These are phyloP conservation scores for Ajuga reptans DNA, from an alignment of 305 asterid species.

Conservation along the genomic window DNA sequence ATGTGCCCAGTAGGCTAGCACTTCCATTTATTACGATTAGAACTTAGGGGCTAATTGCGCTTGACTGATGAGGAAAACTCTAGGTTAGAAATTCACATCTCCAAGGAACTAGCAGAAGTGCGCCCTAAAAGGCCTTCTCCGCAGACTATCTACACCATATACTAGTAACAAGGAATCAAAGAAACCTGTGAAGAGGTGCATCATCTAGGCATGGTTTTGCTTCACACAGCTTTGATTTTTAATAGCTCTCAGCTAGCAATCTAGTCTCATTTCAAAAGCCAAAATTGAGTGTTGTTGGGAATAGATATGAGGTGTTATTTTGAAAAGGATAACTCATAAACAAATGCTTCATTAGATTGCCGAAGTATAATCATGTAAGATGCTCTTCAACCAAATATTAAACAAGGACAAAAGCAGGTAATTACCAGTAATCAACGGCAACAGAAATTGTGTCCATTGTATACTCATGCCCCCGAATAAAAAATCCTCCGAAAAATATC, in stretches of 20 bases:
- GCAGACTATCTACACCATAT: neutral
- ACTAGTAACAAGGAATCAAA: neutral
- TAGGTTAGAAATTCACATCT: too few relatives aligned
- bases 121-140: neutral
- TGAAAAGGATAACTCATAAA: neutral
- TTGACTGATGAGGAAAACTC: too few relatives aligned
- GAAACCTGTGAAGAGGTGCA: neutral
- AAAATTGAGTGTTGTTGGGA: neutral
- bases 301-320: neutral
- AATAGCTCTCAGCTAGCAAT: neutral
- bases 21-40: too few relatives aligned
- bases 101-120: too few relatives aligned
- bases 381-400: neutral
- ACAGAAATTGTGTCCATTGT: conserved; percentile 92
- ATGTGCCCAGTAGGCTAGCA: too few relatives aligned
- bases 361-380: neutral
- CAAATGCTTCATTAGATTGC: neutral
- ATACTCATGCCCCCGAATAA: conserved; percentile 74
- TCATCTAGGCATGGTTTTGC: neutral
- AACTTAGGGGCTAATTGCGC: too few relatives aligned
- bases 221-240: neutral
- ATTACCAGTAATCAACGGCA: conserved; percentile 81
- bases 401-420: conserved; percentile 2
- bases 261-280: neutral
- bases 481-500: conserved; percentile 83